A percentile compares a stretch with the other conserved stretches of the same genome.
Conservation (phyloP, 192 early-diverging fungal species). For the Radiomyces spectabilis region DNA sequence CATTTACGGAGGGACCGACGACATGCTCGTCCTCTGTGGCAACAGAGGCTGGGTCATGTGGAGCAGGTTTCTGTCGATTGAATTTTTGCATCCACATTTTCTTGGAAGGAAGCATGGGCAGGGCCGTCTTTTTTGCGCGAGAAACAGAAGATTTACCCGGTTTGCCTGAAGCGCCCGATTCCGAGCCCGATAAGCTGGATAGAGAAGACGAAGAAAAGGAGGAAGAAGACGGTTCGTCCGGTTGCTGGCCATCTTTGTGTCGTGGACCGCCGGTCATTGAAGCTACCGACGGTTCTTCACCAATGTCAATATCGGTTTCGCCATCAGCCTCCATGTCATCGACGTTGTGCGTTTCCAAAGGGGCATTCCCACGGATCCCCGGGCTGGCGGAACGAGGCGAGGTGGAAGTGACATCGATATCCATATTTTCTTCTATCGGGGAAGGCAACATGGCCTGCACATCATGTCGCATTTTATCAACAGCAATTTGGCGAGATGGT, state of each 20-base stretch:
- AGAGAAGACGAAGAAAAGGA: constrained; percentile 2
- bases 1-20: too few relatives aligned
- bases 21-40: too few relatives aligned
- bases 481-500: too few relatives aligned
- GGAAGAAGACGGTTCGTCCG: neutral
- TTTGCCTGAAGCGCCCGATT: neutral
- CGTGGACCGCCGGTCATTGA: constrained; percentile 4
- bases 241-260: constrained; percentile 4
- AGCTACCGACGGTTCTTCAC: constrained; percentile 14
- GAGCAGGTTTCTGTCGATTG: too few relatives aligned
- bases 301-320: constrained; percentile 18
- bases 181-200: neutral
- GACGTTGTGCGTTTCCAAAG: neutral
- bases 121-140: too few relatives aligned
- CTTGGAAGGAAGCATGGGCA: too few relatives aligned
- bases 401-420: constrained; percentile 18
- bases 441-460: too few relatives aligned
- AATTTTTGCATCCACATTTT: too few relatives aligned
- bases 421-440: constrained; percentile 10
- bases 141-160: too few relatives aligned
- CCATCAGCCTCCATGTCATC: constrained; percentile 7
- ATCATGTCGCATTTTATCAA: too few relatives aligned
- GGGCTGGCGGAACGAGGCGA: constrained; percentile 1
- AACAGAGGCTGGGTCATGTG: too few relatives aligned
- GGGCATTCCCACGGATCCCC: neutral